These are phyloP conservation scores for Populus hybrid DNA, from an alignment of 441 rosid genomes.

Conservation along the genomic window DNA sequence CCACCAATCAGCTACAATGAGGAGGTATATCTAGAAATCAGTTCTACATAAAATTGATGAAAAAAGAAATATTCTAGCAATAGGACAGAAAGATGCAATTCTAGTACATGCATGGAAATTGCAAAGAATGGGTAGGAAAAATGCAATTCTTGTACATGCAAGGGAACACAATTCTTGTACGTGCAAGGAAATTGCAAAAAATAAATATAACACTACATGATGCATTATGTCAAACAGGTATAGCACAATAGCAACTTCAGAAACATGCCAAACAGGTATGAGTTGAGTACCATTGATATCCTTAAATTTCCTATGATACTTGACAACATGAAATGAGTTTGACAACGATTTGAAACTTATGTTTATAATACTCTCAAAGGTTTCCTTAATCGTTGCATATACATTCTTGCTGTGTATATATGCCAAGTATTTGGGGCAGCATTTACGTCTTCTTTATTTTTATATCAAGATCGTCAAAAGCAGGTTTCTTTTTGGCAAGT, in stretches of 20 bases:
- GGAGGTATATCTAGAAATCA: neutral
- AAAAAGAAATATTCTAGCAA: neutral
- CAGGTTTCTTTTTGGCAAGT: neutral
- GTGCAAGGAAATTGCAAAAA: neutral
- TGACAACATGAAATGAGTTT: too few relatives aligned
- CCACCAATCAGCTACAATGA: conserved; percentile 90
- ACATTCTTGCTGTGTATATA: too few relatives aligned
- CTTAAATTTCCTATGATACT: too few relatives aligned
- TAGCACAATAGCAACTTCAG: too few relatives aligned
- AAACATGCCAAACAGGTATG: too few relatives aligned
- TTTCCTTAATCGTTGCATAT: too few relatives aligned
- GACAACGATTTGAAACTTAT: too few relatives aligned
- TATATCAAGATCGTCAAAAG: neutral
- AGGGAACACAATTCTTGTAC: neutral
- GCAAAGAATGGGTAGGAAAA: neutral
- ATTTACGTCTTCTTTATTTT: neutral
- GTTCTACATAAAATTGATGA: neutral
- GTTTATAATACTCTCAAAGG: too few relatives aligned
- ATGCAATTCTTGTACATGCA: neutral
- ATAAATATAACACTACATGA: neutral
- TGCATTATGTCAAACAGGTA: neutral
- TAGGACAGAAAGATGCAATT: neutral
- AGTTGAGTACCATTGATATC: too few relatives aligned
- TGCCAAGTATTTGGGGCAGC: too few relatives aligned
- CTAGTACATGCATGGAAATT: neutral